Base-by-base conservation (phyloP, 352 stramenopile species). In the Aphanomyces invadans region DNA sequence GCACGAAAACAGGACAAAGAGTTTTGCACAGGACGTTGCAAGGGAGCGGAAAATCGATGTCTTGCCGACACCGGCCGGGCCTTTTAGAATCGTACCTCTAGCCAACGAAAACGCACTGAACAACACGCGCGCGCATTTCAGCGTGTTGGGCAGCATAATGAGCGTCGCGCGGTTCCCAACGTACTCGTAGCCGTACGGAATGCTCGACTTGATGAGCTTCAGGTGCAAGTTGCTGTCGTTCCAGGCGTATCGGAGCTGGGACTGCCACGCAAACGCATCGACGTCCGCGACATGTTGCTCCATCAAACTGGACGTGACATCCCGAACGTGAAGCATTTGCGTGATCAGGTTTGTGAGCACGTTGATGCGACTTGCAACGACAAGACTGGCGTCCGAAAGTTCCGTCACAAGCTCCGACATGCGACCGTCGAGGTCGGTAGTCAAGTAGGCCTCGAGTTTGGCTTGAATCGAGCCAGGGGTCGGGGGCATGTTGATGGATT, bases 141-240 rank as follows among this genome's bases (percentile, higher is more conserved):
- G 44, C 23, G 60, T 67, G 26, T 67, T 67, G 31, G 60, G 60
- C 10, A 51, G n/a, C 3, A 67, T 19, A 25, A 49, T 25, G n/a
- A 46, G 7, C 19, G 46, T 33, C 19, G 29, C 68, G 21, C 65
- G 60, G 64, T 88, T 90, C 2, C 81, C 84, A 1, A 78, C 54
- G 39, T 90, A 92, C 62, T 92, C 84, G 33, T 88, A 83, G 0
- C 84, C 84, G 31, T 90, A 90, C 10, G 71, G 57, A 25, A 91
- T 61, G 28, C 70, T 65, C 0, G 76, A 78, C 5, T 76, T 78
- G 59, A 88, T 52, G 32, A 93, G 17, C 21, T 76, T 77, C 10
- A 91, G 53, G 29, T 69, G 74, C 10, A 91, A 38, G 10, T 77
- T 66, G 10, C 66, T 84, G 7, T 83, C 73, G 23, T 89, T 73